Percentiles rank a stretch among this genome's conserved stretches.
phyloP scores from a whole-genome alignment of 2,329 filamentous ascomycete species.

The Epichloe sylvatica region DNA sequence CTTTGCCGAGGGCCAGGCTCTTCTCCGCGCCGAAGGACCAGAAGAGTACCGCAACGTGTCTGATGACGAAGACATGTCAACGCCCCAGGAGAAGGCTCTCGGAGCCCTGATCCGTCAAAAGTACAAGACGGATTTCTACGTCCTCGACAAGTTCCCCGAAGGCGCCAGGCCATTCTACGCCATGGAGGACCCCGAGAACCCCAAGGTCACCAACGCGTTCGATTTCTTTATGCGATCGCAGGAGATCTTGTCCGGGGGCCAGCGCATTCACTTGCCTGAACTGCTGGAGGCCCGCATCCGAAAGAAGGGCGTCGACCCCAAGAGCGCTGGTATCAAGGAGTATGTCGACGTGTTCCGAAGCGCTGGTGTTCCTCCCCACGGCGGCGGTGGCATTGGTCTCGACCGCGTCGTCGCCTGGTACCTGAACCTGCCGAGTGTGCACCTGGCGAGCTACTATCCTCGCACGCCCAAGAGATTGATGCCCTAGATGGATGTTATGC shows the following conservation, averaged over 20 bases:
- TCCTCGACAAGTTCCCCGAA: conserved; percentile 91
- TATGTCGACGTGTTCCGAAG: conserved; percentile 72
- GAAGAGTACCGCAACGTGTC: conserved; percentile 51
- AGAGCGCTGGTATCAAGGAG: conserved; percentile 63
- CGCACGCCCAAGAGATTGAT: conserved; percentile 45
- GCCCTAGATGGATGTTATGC: conserved; percentile 25
- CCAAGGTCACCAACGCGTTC: conserved; percentile 44
- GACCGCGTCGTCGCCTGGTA: conserved; percentile 69
- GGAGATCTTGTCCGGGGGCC: conserved; percentile 87
- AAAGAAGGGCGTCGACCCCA: conserved; percentile 66
- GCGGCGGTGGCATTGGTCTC: conserved; percentile 77
- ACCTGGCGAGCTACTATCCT: conserved; percentile 44
- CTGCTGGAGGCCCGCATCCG: conserved; percentile 67
- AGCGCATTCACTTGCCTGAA: conserved; percentile 72
- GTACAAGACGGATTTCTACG: conserved; percentile 91
- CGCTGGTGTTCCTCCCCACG: conserved; percentile 79
- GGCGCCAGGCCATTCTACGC: conserved; percentile 49
- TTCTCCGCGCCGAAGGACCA: conserved; percentile 61
- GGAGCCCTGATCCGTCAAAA: conserved; percentile 76
- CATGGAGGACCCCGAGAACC: conserved; percentile 26
- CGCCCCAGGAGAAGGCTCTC: conserved; percentile 76
- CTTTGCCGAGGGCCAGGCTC: conserved; percentile 64
- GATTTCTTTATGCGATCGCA: conserved; percentile 90
- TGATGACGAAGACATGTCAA: conserved; percentile 68
- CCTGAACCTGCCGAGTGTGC: conserved; percentile 43